Base-by-base conservation (phyloP, 108 stramenopile species). In the Skeletonema grethae region DNA sequence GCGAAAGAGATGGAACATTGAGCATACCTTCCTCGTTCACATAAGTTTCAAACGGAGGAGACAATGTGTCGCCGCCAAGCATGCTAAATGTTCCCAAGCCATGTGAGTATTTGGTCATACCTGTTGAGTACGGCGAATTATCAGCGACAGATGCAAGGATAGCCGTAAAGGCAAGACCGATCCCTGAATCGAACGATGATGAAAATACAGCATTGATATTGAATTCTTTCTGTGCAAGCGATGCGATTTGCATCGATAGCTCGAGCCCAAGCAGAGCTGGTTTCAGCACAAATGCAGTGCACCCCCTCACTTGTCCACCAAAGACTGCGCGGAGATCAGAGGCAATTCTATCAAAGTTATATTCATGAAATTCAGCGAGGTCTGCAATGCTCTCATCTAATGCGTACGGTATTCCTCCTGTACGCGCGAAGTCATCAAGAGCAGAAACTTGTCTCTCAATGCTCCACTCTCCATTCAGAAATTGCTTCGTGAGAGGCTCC, bases 191-290 rank as follows among this genome's bases (percentile, higher is more conserved):
- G 74, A 95, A 90, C 0, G 85, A 88, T 8, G 88, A 89, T 5
- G 91, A 88, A 57, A 92, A 89, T 1, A 91, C 88, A 7, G 81
- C 87, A 53, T 85, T 77, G 29, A 95, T 83, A 28, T 77, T 63
- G 43, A 95, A 82, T 46, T 95, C 85, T 16, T 79, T 29, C 31
- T 86, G 77, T 7, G 86, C 89, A 46, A 90, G 66, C 11, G 84
- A 77, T 62, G 91, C 89, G 9, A 95, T 57, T 32, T 67, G 79
- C 66, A 88, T 73, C 3, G 91, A 88, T 24, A 86, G 79, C 57
- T 92, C 95, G 3, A 96, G 53, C 2, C 95, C 95, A 28, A 96
- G 79, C 10, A 96, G 66, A 5, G 91, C 80, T 5, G 95, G 95
- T 75, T 96, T 96, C 41, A 93, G 70, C 8, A 96, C 86, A 43